phyloP scores from a whole-genome alignment of 805 yeast genomes.

The Candida golubevii region DNA sequence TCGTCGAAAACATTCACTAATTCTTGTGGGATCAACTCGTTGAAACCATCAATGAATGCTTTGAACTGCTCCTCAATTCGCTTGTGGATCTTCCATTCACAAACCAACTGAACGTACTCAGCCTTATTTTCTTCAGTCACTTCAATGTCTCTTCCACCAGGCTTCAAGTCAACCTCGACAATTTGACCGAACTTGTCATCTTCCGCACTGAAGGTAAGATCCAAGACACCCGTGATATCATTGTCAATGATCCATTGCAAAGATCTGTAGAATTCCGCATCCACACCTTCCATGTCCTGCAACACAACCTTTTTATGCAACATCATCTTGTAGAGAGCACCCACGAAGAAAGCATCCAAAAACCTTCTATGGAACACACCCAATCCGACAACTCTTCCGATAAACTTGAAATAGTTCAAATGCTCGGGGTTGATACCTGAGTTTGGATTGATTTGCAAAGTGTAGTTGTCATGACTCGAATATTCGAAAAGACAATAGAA shows the following conservation, averaged over 20 bases:
- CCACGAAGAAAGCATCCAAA: constrained; percentile 96
- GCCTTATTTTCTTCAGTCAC: constrained; percentile 86
- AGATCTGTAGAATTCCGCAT: constrained; percentile 92
- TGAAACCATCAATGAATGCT: constrained; percentile 95
- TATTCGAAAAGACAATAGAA: constrained; percentile 95
- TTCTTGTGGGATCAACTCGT: constrained; percentile 96
- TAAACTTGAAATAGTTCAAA: constrained; percentile 93
- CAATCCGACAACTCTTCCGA: constrained; percentile 96
- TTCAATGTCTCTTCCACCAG: constrained; percentile 81
- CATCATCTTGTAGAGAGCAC: constrained; percentile 98
- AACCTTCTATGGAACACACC: constrained; percentile 98
- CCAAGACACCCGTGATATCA: constrained; percentile 78
- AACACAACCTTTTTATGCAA: constrained; percentile 88
- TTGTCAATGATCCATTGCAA: constrained; percentile 94
- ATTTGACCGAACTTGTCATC: constrained; percentile 95
- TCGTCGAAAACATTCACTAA: constrained; percentile 95
- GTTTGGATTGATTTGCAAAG: constrained; percentile 95
- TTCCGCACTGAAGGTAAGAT: constrained; percentile 80
- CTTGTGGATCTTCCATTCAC: constrained; percentile 93
- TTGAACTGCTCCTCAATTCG: constrained; percentile 94
- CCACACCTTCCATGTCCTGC: constrained; percentile 98
- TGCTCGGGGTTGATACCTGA: constrained; percentile 97
- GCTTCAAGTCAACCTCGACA: constrained; percentile 84
- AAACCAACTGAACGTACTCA: constrained; percentile 89
- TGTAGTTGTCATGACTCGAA: constrained; percentile 96